phyloP scores from a whole-genome alignment of 1,139 yeast genomes.

The Maudiozyma humilis region DNA sequence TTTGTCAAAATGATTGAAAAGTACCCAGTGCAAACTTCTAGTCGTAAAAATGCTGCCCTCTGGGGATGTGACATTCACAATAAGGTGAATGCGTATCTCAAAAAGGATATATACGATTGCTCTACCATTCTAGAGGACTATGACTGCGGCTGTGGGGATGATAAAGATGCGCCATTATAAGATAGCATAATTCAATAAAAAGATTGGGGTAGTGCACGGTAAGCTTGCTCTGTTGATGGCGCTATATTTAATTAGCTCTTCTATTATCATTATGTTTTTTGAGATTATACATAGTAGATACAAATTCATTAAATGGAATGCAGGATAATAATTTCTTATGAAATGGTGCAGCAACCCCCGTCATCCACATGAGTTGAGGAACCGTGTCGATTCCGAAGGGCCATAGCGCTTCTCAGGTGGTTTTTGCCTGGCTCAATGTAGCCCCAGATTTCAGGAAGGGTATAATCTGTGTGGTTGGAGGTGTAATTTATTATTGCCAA shows the following conservation, averaged over 20 bases:
- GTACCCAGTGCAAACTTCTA: conserved; percentile 77
- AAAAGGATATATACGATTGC: conserved; percentile 74
- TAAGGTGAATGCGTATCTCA: conserved; percentile 63
- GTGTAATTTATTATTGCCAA: conserved; percentile 39
- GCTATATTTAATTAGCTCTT: too few species aligned
- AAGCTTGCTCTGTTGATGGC: too few species aligned
- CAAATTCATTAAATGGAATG: too few species aligned
- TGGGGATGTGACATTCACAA: conserved; percentile 99
- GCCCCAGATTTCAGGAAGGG: conserved; percentile 47
- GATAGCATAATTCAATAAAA: too few species aligned
- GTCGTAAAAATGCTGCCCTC: conserved; percentile 73
- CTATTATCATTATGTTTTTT: background rate
- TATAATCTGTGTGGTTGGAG: conserved; percentile 44
- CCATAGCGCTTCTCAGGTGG: conserved; percentile 32
- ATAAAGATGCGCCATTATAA: conserved; percentile 18
- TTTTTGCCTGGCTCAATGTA: conserved; percentile 41
- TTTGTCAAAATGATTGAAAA: conserved; percentile 59
- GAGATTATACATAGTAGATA: too few species aligned
- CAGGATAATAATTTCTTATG: too few species aligned
- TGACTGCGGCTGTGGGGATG: conserved; percentile 92
- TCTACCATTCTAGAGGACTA: conserved; percentile 76
- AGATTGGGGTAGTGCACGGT: too few species aligned
- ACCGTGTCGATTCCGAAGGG: conserved; percentile 2
- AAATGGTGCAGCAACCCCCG: conserved; percentile 11
- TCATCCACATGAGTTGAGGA: background rate